Percentiles rank a stretch among this genome's conserved stretches.
phyloP scores from a whole-genome alignment of 2,329 filamentous ascomycete species.

The Cercospora sp. region DNA sequence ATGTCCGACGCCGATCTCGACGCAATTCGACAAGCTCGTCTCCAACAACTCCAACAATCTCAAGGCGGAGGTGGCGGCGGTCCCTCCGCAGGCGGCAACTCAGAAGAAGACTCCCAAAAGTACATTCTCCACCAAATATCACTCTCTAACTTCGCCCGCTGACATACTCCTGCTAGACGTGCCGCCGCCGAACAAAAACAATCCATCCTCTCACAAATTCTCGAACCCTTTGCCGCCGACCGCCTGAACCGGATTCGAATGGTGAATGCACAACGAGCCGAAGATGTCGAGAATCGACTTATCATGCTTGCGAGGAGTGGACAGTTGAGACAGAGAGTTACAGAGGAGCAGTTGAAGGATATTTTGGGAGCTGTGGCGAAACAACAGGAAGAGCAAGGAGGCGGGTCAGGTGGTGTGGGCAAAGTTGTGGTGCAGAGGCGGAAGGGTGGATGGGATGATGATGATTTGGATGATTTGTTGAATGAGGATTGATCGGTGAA shows the following conservation, averaged over 20 bases:
- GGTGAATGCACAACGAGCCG: conserved; percentile 88
- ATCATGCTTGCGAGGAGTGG: conserved; percentile 88
- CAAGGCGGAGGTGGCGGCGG: conserved; percentile 49
- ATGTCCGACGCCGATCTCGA: conserved; percentile 69
- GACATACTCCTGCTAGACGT: conserved; percentile 22
- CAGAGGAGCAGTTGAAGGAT: conserved; percentile 90
- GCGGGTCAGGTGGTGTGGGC: conserved; percentile 51
- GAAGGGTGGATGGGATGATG: conserved; percentile 82
- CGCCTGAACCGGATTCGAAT: conserved; percentile 90
- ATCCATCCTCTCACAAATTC: conserved; percentile 84
- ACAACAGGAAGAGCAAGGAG: conserved; percentile 57
- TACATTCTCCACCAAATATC: conserved; percentile 37
- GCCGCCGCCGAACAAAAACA: conserved; percentile 59
- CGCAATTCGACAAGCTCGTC: conserved; percentile 85
- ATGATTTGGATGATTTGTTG: conserved; percentile 70
- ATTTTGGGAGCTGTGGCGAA: conserved; percentile 82
- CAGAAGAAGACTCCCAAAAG: conserved; percentile 61
- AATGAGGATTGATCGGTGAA: conserved; percentile 45
- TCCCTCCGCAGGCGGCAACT: conserved; percentile 46
- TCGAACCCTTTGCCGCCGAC: conserved; percentile 89
- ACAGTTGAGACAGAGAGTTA: conserved; percentile 83
- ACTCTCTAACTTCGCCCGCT: conserved; percentile 24
- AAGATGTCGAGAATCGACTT: conserved; percentile 86
- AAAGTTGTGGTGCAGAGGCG: conserved; percentile 84
- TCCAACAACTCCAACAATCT: conserved; percentile 84